phyloP scores from a whole-genome alignment of 1,284 basidiomycete species.

The Irpex sp. region DNA sequence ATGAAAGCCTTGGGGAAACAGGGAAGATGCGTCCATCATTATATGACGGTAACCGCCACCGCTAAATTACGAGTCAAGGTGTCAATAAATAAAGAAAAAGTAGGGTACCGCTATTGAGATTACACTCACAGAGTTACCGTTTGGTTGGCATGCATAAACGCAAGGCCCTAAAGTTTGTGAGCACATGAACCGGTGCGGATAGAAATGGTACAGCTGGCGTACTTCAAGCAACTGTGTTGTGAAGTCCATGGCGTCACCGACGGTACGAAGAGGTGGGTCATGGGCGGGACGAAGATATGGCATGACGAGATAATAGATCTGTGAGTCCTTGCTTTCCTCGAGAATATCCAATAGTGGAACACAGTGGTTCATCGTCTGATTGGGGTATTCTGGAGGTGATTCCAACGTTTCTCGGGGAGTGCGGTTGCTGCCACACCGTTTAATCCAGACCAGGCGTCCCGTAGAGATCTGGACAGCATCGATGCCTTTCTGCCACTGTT shows the following conservation, averaged over 20 bases:
- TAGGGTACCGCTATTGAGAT: not conserved
- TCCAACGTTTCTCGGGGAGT: not conserved
- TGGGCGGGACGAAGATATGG: slow-evolving; percentile 20
- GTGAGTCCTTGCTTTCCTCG: slow-evolving; percentile 7
- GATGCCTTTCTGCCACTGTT: not conserved
- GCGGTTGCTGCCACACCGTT: not conserved
- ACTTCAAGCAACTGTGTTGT: slow-evolving; percentile 24
- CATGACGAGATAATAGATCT: slow-evolving; percentile 22
- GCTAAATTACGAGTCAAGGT: not conserved
- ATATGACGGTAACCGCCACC: not conserved
- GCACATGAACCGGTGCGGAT: not conserved
- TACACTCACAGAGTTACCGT: not conserved
- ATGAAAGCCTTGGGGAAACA: slow-evolving; percentile 8
- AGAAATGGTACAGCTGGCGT: not conserved
- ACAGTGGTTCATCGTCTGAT: not conserved
- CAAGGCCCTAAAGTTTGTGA: not conserved
- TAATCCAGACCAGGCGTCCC: not conserved
- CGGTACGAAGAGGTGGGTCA: slow-evolving; percentile 19
- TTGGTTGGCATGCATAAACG: not conserved
- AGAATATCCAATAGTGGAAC: not conserved
- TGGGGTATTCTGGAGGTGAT: not conserved
- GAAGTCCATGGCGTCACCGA: slow-evolving; percentile 26
- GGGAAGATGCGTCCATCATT: slow-evolving; percentile 6
- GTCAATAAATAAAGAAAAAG: not conserved
- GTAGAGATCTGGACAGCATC: not conserved